phyloP scores from a whole-genome alignment of 306 rosid genomes.

The Cucumis melo region DNA sequence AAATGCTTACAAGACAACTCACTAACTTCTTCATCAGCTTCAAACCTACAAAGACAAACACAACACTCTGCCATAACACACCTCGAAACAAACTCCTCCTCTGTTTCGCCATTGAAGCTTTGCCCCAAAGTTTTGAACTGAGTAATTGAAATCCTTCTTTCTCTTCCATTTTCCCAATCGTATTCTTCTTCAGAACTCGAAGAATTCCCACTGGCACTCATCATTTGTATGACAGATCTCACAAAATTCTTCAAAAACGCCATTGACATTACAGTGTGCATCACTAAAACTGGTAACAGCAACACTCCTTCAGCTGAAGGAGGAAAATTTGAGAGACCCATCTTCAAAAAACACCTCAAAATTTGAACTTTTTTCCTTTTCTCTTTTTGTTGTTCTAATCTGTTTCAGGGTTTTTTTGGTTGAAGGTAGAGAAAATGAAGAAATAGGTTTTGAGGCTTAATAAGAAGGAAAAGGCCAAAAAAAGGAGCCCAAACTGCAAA shows the following conservation, averaged over 20 bases:
- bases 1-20: constrained; percentile 71
- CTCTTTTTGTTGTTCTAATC: no score
- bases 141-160: constrained; percentile 39
- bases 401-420: background rate
- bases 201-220: constrained; percentile 14
- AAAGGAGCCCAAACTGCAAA: background rate
- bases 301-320: constrained; percentile 24
- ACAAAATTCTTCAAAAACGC: constrained; percentile 48
- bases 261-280: constrained; percentile 48
- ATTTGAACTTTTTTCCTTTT: background rate
- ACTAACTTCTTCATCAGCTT: constrained; percentile 60
- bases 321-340: constrained; percentile 67
- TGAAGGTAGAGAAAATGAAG: background rate
- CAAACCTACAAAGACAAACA: constrained; percentile 62
- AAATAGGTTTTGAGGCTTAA: background rate
- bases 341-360: constrained; percentile 1
- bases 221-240: constrained; percentile 38
- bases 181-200: constrained; percentile 15
- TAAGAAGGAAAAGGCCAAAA: background rate
- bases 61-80: constrained; percentile 33
- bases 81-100: background rate
- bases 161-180: constrained; percentile 17
- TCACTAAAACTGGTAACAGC: constrained; percentile 38
- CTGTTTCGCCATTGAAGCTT: background rate
- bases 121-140: constrained; percentile 35